Evolutionary conservation across 192 early-diverging fungal genomes (phyloP), one percentile per base, ranked within the genome.

Genomic region (Coemansia sp.): DNA sequence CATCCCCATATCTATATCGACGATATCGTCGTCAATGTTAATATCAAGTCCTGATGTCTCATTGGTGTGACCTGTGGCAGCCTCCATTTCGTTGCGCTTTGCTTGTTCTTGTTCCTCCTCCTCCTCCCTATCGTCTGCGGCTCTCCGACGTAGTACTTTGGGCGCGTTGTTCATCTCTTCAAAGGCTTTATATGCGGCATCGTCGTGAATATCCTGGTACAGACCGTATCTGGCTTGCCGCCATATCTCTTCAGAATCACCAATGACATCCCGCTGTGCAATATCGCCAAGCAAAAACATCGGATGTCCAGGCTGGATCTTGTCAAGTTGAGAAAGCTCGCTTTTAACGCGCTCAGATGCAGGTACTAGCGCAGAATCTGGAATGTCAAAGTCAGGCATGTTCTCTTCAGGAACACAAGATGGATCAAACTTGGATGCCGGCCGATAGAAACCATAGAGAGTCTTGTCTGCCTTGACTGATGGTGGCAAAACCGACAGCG

Each of bases 121-220:
- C 7, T 61, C 59, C n/a, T 64, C 37, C 42, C 18, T 33, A 29
- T 70, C 61, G n/a, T 69, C 71, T 3, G 58, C 61, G 20, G 56
- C 58, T 15, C 29, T 64, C 23, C 60, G 59, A 28, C 74, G 73
- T 63, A 81, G 37, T 2, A 55, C 66, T 15, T 59, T n/a, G 6
- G 78, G 73, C 1, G 78, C 73, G 33, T 62, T 66, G 37, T 69
- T 60, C 78, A 81, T 81, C 43, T 75, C 78, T 1, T 71, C 72
- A 2, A 75, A 42, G 21, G 73, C 78, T 35, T 58, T 34, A 28
- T 55, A 62, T 12, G 78, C 78, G 2, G 70, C 61, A 26, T 68
- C 66, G 37, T 81, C 70, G 33, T 63, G 60, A 13, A 81, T 81
- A 25, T 67, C 64, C 25, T 56, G 56, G 26, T 70, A 67, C 45